Conservation (phyloP, 2,329 filamentous ascomycete species). For the Penicillium janthinellum region DNA sequence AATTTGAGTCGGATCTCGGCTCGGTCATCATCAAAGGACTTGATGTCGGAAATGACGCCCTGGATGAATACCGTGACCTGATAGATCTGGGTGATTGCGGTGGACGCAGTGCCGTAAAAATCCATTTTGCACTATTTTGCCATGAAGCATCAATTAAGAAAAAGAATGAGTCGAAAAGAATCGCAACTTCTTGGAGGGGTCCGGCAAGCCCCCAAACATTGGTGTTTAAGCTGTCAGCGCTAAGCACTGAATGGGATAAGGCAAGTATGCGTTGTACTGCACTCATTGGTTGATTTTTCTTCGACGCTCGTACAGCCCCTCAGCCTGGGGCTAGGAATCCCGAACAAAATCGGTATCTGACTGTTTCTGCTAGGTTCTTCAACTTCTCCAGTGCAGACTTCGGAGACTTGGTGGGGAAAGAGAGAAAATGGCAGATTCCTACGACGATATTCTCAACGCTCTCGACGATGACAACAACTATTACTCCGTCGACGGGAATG, state of each 20-base stretch:
- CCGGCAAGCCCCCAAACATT: background rate
- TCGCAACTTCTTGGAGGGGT: background rate
- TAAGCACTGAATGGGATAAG: conserved; percentile 6
- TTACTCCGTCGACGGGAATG: conserved; percentile 6
- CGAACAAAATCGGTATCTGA: background rate
- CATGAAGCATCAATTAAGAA: no score
- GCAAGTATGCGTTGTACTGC: background rate
- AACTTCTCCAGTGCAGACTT: background rate
- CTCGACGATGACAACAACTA: conserved; percentile 11
- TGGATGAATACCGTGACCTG: conserved; percentile 35
- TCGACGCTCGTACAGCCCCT: background rate
- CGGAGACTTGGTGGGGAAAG: background rate
- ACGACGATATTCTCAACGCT: conserved; percentile 12
- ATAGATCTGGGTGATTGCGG: conserved; percentile 30
- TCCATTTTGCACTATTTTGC: conserved; percentile 22
- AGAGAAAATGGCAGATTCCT: conserved; percentile 9
- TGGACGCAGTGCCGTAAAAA: conserved; percentile 31
- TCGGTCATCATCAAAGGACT: conserved; percentile 30
- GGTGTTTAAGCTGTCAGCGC: conserved; percentile 4
- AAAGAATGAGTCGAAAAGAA: background rate
- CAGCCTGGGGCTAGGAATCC: background rate
- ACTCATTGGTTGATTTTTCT: background rate
- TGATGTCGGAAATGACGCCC: conserved; percentile 33
- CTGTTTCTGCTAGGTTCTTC: background rate
- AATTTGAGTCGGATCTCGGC: conserved; percentile 27